phyloP scores from a whole-genome alignment of 2,329 filamentous ascomycete genomes.

The Trichoderma koningii region DNA sequence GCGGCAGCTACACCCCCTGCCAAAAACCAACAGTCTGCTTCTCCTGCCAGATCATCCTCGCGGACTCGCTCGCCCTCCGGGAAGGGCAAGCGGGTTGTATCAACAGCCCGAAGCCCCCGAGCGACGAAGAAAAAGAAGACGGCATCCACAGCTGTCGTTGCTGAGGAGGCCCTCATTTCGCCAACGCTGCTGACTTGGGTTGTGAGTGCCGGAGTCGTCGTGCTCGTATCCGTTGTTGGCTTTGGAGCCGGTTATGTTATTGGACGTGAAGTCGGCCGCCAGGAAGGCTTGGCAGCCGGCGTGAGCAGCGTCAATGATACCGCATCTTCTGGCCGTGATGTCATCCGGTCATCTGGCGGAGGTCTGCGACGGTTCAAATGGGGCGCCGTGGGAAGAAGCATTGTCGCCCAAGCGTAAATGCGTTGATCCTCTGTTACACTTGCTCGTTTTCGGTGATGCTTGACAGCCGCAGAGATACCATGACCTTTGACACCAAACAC shows the following conservation, averaged over 20 bases:
- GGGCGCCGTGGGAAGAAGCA: constrained; percentile 55
- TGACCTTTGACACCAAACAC: constrained; percentile 10
- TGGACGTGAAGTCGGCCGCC: constrained; percentile 65
- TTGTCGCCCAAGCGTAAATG: constrained; percentile 45
- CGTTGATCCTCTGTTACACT: neutral
- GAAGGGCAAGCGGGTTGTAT: constrained; percentile 54
- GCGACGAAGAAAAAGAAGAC: constrained; percentile 62
- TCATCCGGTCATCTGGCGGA: constrained; percentile 53
- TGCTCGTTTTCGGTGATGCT: constrained; percentile 3
- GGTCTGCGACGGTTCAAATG: constrained; percentile 57
- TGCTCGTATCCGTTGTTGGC: constrained; percentile 67
- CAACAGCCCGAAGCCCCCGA: constrained; percentile 45
- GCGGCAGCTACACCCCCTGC: constrained; percentile 30
- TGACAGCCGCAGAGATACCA: constrained; percentile 13
- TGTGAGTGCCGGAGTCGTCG: constrained; percentile 66
- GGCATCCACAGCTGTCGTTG: constrained; percentile 38
- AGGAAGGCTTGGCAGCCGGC: constrained; percentile 54
- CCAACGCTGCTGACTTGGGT: constrained; percentile 66
- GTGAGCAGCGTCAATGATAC: constrained; percentile 49
- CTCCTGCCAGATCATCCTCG: constrained; percentile 39
- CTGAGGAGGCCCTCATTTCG: constrained; percentile 51
- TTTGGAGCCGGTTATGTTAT: constrained; percentile 71
- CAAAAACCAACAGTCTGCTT: constrained; percentile 37
- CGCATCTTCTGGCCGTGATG: constrained; percentile 55
- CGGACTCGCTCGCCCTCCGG: constrained; percentile 39